A percentile compares a stretch with the other conserved stretches of the same genome.
Conservation (phyloP, 371 early-diverging fungal species). For the Rhizopus delemar region DNA sequence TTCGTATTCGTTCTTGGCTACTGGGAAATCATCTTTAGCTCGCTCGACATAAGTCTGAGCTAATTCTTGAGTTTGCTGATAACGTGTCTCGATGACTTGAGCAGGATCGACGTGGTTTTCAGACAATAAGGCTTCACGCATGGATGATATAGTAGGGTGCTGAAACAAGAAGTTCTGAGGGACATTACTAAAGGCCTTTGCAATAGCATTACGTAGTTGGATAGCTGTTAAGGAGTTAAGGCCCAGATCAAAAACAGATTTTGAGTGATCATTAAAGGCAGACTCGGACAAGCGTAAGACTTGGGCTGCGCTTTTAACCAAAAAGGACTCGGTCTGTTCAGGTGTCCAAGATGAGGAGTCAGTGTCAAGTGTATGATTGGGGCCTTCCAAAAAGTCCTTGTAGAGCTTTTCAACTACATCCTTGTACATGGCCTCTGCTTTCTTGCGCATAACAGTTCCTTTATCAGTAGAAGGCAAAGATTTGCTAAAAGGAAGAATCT, state of each 20-base stretch:
- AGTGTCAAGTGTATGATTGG: background rate
- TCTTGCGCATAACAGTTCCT: slow-evolving; percentile 24
- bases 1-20: slow-evolving; percentile 1
- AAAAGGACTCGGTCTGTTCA: slow-evolving; percentile 8
- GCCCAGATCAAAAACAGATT: slow-evolving; percentile 34
- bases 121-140: slow-evolving; percentile 10
- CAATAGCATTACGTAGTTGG: slow-evolving; percentile 29
- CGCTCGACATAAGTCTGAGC: slow-evolving; percentile 16
- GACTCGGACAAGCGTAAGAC: slow-evolving; percentile 12
- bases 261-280: slow-evolving; percentile 6
- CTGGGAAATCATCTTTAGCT: slow-evolving; percentile 24
- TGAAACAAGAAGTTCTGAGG: slow-evolving; percentile 39
- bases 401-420: slow-evolving; percentile 35
- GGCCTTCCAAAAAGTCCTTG: slow-evolving; percentile 23
- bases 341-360: slow-evolving; percentile 12
- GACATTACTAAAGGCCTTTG: slow-evolving; percentile 18
- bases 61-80: slow-evolving; percentile 13
- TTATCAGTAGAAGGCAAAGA: slow-evolving; percentile 20
- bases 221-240: slow-evolving; percentile 30
- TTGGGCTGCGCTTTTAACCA: slow-evolving; percentile 9
- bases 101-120: background rate
- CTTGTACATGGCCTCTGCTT: slow-evolving; percentile 16
- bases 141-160: slow-evolving; percentile 23
- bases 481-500: slow-evolving; percentile 17
- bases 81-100: background rate